Evolutionary conservation across 257 asterid genomes (phyloP), one percentile per base, ranked within the genome.

Genomic region (Prunella vulgaris): DNA sequence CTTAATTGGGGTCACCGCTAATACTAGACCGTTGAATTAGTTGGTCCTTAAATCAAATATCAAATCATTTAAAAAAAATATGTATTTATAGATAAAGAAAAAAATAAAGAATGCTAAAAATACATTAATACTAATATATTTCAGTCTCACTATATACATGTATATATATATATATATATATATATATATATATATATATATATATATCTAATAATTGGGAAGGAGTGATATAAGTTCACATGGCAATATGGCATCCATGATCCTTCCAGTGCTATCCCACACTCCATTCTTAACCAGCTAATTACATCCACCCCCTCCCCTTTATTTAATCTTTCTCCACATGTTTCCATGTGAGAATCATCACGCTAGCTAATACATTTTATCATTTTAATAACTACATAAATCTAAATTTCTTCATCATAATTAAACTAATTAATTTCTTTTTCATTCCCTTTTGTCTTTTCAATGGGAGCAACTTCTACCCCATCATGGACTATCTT

Each of bases 181-280:
- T n/a, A n/a, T n/a, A n/a, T n/a, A n/a, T n/a, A n/a, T n/a, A n/a
- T n/a, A n/a, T n/a, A n/a, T n/a, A n/a, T n/a, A n/a, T n/a, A n/a
- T n/a, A n/a, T n/a, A n/a, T n/a, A n/a, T 0, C 5, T 71, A 65
- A 71, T 38, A 27, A 61, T 27, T 37, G 52, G 33, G 56, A 17
- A 42, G 27, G 20, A 21, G 59, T n/a, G 60, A 28, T 33, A 42
- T 42, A 60, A 60, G 1, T 69, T 70, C 82, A 78, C 82, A 78
- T 78, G 82, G 68, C 42, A 73, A 78, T 79, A 78, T 78, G 82
- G 68, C 42, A 73, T 17, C 78, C 75, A 73, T 66, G 33, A 75
- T 20, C 65, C 71, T 68, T 44, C 76, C 68, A 53, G 76, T 9
- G 57, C 3, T n/a, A 24, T 10, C 68, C 65, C 60, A 63, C 15